Base-by-base conservation (phyloP, 2,329 filamentous ascomycete species). In the Penicillium sp. region DNA sequence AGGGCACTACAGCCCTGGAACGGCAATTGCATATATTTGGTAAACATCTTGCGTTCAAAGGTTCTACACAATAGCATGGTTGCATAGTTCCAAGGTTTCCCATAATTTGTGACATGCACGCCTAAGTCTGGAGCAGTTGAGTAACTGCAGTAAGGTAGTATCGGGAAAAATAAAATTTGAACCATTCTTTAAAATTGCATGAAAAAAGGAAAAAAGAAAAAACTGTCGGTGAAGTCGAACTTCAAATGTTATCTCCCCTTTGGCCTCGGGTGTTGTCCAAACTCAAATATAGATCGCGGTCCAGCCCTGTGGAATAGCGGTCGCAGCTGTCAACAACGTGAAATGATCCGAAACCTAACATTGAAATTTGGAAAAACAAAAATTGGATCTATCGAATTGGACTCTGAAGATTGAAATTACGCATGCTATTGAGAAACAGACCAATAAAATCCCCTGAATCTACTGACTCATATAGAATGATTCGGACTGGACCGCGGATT, bases 251-350 rank as follows among this genome's bases (percentile, higher is more conserved):
- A 9, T 23, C 18, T 22, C n/a, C 22, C 23, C 22, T 46, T 23
- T 18, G 45, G 43, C 29, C 15, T 7, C 9, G 33, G 33, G n/a
- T 8, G 33, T 37, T 37, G 33, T 11, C n/a, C n/a, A 48, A 48
- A 37, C 29, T 48, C 31, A 48, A 48, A 48, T 48, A 37, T 48
- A 35, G 45, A 48, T 48, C 45, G 12, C 7, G n/a, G n/a, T 20
- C 45, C 45, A 48, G 45, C 18, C 31, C 18, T 35, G 31, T 44
- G 15, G 27, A 4, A 33, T 11, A 33, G n/a, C 26, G 29, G 29
- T 48, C 18, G 45, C 45, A 35, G 26, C 27, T 31, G 27, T 27
- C 23, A 45, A 31, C 29, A 37, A 37, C n/a, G n/a, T 37, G 33
- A 37, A 18, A 18, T 9, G 14, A 37, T 7, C 33, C n/a, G n/a